Conservation (phyloP, 345 rosid genomes). For the Geranium brycei region DNA sequence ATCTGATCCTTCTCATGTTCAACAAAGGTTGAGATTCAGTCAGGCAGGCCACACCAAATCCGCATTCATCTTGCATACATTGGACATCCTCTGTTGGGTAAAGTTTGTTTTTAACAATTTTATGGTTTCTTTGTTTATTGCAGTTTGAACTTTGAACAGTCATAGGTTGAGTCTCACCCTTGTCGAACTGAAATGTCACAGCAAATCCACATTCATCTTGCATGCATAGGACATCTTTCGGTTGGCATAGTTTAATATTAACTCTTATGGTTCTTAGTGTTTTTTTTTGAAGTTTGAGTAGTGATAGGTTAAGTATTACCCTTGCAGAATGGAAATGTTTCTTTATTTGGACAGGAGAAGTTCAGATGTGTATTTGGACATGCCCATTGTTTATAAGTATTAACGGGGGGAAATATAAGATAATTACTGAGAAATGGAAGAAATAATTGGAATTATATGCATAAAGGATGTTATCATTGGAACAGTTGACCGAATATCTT, state of each 20-base stretch:
- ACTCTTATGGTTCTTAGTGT: no score
- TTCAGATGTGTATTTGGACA: no score
- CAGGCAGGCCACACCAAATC: conserved; percentile 89
- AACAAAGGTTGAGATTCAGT: conserved; percentile 69
- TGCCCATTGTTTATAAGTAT: not conserved
- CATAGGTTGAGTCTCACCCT: not conserved
- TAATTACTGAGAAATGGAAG: not conserved
- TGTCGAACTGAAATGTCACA: not conserved
- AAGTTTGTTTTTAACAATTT: conserved; percentile 7
- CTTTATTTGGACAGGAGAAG: no score
- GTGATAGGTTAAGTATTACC: no score
- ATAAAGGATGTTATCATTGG: not conserved
- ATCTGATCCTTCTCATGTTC: not conserved
- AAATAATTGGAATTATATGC: not conserved
- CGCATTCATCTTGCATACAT: conserved; percentile 79
- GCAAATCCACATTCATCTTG: no score
- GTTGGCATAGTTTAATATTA: no score
- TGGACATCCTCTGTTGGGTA: conserved; percentile 81
- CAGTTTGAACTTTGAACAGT: conserved; percentile 5
- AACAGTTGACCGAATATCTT: not conserved
- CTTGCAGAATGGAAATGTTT: no score
- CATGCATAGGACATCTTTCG: no score
- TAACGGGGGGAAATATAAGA: not conserved
- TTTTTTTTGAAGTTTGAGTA: no score
- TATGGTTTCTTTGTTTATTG: not conserved